Base-by-base conservation (phyloP, 768 basidiomycete genomes). In the Trametes sanguinea region DNA sequence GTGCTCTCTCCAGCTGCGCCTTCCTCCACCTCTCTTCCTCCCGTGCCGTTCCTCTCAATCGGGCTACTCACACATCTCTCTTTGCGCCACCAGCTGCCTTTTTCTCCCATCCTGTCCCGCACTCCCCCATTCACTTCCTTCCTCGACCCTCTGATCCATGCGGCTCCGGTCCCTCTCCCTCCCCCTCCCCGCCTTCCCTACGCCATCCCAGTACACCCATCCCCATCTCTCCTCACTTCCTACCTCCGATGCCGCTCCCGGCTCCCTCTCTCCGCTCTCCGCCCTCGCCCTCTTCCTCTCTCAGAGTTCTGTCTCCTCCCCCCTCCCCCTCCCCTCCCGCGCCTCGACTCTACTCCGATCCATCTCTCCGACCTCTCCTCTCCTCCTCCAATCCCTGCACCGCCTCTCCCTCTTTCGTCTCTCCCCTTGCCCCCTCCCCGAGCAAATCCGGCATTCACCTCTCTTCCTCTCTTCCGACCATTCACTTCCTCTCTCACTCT, bases 371-470 rank as follows among this genome's bases (percentile, higher is more conserved):
- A 51, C 58, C 51, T 60, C 58, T 53, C 58, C 51, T 53, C 44
- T 48, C 30, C 44, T 33, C 33, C 9, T 51, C 48, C 22, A 22
- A 35, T 32, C 22, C 47, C 29, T 8, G 37, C 57, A 58, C 32
- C 57, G 57, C 57, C 48, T 40, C 57, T 39, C 39, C 39, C 3
- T 11, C 6, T 14, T 51, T 22, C 48, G 44, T 50, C 57, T n/a
- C 48, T 13, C 39, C 13, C 27, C 45, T 6, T 48, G 37, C 32
- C 39, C 40, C 57, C 22, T 22, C 22, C 22, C 57, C 58, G 58
- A 45, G 58, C 48, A 53, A 60, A 53, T 46, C 58, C 58, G 51
- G 51, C 22, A 35, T 37, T 44, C 58, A 60, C 27, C 50, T 46
- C 59, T 53, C 35, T 35, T 35, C 29, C 57, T 22, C 50, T 30